These are phyloP conservation scores for Trichoderma orchidacearum DNA, from an alignment of 495 filamentous ascomycete species.

Conservation along the genomic window DNA sequence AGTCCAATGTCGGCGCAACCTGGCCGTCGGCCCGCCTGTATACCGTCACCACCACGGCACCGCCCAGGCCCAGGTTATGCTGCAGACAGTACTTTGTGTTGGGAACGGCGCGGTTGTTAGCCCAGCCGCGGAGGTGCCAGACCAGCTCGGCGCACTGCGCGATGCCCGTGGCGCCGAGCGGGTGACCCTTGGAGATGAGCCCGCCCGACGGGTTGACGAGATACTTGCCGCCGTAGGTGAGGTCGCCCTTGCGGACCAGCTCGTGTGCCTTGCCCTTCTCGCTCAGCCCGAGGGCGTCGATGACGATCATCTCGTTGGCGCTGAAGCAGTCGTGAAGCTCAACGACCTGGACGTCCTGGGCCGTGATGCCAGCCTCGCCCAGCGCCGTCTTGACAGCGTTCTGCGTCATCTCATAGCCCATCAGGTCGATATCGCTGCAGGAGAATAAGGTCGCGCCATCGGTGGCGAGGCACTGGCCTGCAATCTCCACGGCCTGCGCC, in stretches of 20 bases:
- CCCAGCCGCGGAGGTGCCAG: constrained; percentile 95
- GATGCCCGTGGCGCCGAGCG: constrained; percentile 81
- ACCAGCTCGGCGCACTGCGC: constrained; percentile 93
- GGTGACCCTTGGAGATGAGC: constrained; percentile 92
- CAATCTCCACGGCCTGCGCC: constrained; percentile 70
- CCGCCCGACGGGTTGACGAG: constrained; percentile 92
- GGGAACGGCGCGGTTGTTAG: constrained; percentile 67
- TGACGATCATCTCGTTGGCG: constrained; percentile 80
- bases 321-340: constrained; percentile 98
- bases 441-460: constrained; percentile 66
- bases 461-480: constrained; percentile 76
- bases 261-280: constrained; percentile 80
- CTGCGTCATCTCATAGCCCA: constrained; percentile 77
- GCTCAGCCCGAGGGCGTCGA: constrained; percentile 75
- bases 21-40: constrained; percentile 79
- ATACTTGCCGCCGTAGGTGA: constrained; percentile 80
- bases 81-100: constrained; percentile 64
- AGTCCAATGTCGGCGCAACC: constrained; percentile 39
- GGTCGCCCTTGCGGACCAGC: constrained; percentile 75
- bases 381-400: constrained; percentile 52
- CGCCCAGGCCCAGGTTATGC: constrained; percentile 89
- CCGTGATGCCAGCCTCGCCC: constrained; percentile 58
- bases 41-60: constrained; percentile 81
- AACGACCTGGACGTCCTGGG: constrained; percentile 64
- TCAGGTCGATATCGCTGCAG: constrained; percentile 65